Evolutionary conservation across 768 basidiomycete species (phyloP).

Genomic region (Lactarius akahatsu): DNA sequence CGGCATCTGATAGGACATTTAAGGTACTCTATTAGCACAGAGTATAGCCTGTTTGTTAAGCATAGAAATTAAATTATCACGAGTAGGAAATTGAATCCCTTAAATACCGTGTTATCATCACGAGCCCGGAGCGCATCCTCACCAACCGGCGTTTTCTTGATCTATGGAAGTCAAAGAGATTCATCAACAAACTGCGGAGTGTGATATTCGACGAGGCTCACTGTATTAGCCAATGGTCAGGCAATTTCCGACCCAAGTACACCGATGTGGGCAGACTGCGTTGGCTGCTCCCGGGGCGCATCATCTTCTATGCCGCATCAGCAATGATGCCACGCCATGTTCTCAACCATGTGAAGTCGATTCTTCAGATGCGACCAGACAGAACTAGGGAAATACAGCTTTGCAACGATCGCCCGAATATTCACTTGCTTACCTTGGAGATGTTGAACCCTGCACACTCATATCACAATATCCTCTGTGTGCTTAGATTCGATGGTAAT

Average conservation of each 20-base stretch:
- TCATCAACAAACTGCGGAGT: background rate
- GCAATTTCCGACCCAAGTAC: background rate
- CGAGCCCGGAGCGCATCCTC: background rate
- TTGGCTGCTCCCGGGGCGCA: background rate
- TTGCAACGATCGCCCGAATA: too few species aligned
- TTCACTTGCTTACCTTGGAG: too few species aligned
- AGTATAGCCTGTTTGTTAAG: too few species aligned
- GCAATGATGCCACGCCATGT: background rate
- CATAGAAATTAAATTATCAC: too few species aligned
- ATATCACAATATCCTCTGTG: too few species aligned
- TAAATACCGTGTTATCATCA: background rate
- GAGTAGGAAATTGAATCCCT: background rate
- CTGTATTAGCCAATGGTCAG: background rate
- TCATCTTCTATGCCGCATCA: background rate
- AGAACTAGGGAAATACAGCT: too few species aligned
- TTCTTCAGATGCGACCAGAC: too few species aligned
- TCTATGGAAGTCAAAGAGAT: background rate
- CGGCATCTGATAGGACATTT: background rate
- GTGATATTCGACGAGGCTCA: background rate
- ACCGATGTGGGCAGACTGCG: background rate
- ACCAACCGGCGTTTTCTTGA: background rate
- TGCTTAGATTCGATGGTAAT: too few species aligned
- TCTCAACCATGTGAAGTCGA: too few species aligned
- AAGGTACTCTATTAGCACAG: too few species aligned
- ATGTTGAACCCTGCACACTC: too few species aligned